Evolutionary conservation across 225 moss, liverwort and hornwort genomes (phyloP).

Genomic region (Sphagnum contortum): DNA sequence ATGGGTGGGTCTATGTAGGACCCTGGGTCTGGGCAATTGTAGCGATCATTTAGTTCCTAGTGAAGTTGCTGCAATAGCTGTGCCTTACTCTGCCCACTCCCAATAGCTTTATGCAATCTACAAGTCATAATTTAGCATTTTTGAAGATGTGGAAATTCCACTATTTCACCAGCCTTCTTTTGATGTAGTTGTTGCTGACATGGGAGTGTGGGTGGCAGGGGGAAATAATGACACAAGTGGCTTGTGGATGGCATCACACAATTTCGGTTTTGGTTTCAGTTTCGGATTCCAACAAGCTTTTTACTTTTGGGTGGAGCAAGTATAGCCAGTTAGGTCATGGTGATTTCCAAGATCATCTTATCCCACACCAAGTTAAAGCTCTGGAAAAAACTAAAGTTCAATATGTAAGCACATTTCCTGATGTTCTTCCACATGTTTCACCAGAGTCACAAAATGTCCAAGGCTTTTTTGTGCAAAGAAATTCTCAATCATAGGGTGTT

Average conservation of each 20-base stretch:
- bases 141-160: too few species aligned
- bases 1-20: slow-evolving; percentile 97
- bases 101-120: too few species aligned
- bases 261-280: too few species aligned
- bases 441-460: too few species aligned
- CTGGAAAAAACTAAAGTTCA: slow-evolving; percentile 46
- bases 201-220: slow-evolving; percentile 45
- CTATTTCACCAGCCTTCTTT: too few species aligned
- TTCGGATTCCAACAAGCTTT: slow-evolving; percentile 56
- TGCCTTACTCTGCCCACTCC: too few species aligned
- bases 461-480: too few species aligned
- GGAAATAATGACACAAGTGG: slow-evolving; percentile 67
- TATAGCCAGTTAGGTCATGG: slow-evolving; percentile 96
- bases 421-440: too few species aligned
- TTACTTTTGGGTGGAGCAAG: slow-evolving; percentile 88
- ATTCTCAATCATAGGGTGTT: too few species aligned
- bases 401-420: too few species aligned
- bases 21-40: slow-evolving; percentile 75
- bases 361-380: slow-evolving; percentile 54
- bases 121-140: too few species aligned
- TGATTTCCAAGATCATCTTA: slow-evolving; percentile 69
- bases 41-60: slow-evolving; percentile 61
- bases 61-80: slow-evolving; percentile 62
- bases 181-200: too few species aligned
- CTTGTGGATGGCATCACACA: slow-evolving; percentile 94